Percentiles rank a stretch among this genome's conserved stretches.
phyloP scores from a whole-genome alignment of 2,329 filamentous ascomycete species.

The Xylaria sp. region DNA sequence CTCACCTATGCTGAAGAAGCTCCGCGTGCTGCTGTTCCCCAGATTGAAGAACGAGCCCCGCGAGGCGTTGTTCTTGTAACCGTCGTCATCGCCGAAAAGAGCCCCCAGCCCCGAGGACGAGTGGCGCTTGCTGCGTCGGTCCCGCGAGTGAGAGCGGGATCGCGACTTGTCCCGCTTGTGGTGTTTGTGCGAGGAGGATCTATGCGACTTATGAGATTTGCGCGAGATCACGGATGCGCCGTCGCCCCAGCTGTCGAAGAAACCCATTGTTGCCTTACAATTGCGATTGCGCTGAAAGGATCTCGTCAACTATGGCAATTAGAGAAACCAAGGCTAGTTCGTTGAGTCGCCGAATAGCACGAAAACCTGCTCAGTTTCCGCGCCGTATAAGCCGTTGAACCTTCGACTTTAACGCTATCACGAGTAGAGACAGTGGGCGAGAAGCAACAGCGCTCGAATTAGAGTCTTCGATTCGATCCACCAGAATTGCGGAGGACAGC shows the following conservation, averaged over 20 bases:
- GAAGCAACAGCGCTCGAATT: slow-evolving; percentile 3
- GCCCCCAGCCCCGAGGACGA: slow-evolving; percentile 28
- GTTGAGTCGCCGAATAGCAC: neutral
- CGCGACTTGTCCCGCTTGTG: slow-evolving; percentile 31
- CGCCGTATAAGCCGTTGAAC: neutral
- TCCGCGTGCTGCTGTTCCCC: slow-evolving; percentile 41
- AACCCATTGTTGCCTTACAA: slow-evolving; percentile 34
- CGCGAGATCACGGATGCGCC: slow-evolving; percentile 42
- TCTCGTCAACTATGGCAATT: neutral
- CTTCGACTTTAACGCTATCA: neutral
- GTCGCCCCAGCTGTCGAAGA: slow-evolving; percentile 41
- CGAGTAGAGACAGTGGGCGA: neutral
- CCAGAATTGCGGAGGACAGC: slow-evolving; percentile 8
- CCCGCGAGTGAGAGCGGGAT: slow-evolving; percentile 31
- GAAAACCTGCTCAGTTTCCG: neutral
- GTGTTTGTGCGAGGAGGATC: slow-evolving; percentile 36
- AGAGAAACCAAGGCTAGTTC: neutral
- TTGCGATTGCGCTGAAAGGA: neutral
- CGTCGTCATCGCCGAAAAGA: slow-evolving; percentile 32
- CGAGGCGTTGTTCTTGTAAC: slow-evolving; percentile 37
- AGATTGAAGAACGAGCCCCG: slow-evolving; percentile 40
- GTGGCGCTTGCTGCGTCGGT: slow-evolving; percentile 39
- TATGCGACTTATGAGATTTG: slow-evolving; percentile 35
- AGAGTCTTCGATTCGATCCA: slow-evolving; percentile 10
- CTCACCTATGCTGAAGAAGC: slow-evolving; percentile 42